Conservation (phyloP, 306 rosid genomes). For the cucumber (Cucumis sativus) region Cucumber_9930_V3 NC_026658.2:8669001-8669500, state of each 20-base stretch:
- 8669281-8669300: neutral
- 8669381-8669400: neutral
- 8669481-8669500: no score
- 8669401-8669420: neutral
- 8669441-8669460: neutral
- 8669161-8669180: neutral
- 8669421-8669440: neutral
- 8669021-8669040: slow-evolving; percentile 29
- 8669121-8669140: slow-evolving; percentile 48
- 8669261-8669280: neutral
- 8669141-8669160: neutral
- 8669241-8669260: neutral
- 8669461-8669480: neutral
- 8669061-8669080: slow-evolving; percentile 79
- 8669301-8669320: neutral
- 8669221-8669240: neutral
- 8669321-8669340: neutral
- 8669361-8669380: no score
- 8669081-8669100: slow-evolving; percentile 96
- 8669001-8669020: slow-evolving; percentile 38
- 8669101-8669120: slow-evolving; percentile 55
- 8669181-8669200: neutral
- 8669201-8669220: neutral
- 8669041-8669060: slow-evolving; percentile 73
- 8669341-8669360: neutral